phyloP scores from a whole-genome alignment of 2,329 filamentous ascomycete genomes.

The Pestalotiopsis sp. region DNA sequence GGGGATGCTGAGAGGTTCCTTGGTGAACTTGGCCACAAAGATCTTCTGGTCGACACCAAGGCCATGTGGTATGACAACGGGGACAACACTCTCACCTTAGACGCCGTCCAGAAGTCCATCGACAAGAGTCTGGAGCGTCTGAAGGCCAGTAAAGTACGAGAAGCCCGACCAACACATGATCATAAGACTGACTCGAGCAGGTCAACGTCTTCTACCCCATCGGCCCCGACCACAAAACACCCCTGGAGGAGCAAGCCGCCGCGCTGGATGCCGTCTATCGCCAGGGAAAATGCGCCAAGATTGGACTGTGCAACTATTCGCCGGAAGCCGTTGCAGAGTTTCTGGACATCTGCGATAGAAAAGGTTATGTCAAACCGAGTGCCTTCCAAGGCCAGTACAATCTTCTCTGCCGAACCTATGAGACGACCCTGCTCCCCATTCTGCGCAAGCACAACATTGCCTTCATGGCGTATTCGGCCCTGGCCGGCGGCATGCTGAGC shows the following conservation, averaged over 20 bases:
- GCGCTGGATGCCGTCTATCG: conserved; percentile 65
- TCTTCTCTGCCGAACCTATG: conserved; percentile 37
- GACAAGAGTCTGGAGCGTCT: conserved; percentile 2
- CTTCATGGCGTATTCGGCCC: conserved; percentile 50
- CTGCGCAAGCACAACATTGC: conserved; percentile 45
- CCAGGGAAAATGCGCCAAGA: conserved; percentile 40
- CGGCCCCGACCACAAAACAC: conserved; percentile 49
- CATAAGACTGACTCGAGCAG: not conserved
- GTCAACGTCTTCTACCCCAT: conserved; percentile 63
- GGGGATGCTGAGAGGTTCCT: conserved; percentile 15
- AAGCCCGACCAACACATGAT: not conserved
- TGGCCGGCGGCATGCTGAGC: conserved; percentile 63
- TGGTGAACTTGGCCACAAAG: conserved; percentile 11
- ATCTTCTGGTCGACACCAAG: conserved; percentile 16
- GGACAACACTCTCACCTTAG: conserved; percentile 15
- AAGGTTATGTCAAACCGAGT: conserved; percentile 41
- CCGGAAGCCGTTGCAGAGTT: conserved; percentile 39
- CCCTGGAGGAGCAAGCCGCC: conserved; percentile 63
- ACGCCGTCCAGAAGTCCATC: conserved; percentile 14
- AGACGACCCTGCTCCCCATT: conserved; percentile 43
- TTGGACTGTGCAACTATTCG: conserved; percentile 48
- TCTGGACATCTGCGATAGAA: conserved; percentile 35
- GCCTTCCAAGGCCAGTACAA: conserved; percentile 50
- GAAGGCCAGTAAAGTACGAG: conserved; percentile 6
- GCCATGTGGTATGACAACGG: conserved; percentile 18